A percentile compares a stretch with the other conserved stretches of the same genome.
Evolutionary conservation across 129 eudicot species (phyloP).

Genomic region (Apium graveolens): DNA sequence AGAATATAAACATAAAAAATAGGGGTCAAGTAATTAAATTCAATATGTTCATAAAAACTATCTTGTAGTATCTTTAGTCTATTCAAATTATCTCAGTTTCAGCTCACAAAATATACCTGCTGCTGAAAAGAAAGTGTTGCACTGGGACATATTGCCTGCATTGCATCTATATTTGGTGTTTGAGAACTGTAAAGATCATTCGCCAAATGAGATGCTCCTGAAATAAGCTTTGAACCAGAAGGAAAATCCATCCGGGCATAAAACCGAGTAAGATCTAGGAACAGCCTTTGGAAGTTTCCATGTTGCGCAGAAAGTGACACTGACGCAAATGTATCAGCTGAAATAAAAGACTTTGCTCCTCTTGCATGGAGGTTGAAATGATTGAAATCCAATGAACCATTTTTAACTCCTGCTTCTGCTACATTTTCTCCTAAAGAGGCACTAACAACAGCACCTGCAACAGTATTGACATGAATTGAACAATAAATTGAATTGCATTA

Average conservation of each 20-base stretch:
- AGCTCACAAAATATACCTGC: constrained; percentile 43
- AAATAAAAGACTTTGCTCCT: constrained; percentile 53
- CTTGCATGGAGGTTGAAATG: constrained; percentile 35
- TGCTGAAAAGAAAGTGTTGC: constrained; percentile 76
- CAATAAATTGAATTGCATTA: background rate
- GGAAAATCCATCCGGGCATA: constrained; percentile 61
- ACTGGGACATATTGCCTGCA: constrained; percentile 55
- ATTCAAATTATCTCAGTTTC: background rate
- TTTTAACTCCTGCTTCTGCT: constrained; percentile 26
- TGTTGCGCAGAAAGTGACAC: constrained; percentile 62
- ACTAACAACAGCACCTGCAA: constrained; percentile 60
- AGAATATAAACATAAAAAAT: background rate
- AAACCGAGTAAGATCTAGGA: constrained; percentile 65
- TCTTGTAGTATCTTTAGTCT: background rate
- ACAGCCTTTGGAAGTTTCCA: constrained; percentile 73
- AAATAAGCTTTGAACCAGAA: constrained; percentile 68
- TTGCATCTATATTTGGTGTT: constrained; percentile 40
- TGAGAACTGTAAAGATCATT: constrained; percentile 45
- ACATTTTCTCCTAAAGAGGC: constrained; percentile 62
- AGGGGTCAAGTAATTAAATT: background rate
- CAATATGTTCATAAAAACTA: background rate
- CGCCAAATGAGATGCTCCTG: constrained; percentile 54
- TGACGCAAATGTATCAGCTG: constrained; percentile 72
- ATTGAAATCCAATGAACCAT: constrained; percentile 23
- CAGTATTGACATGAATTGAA: background rate